Evolutionary conservation across 1,139 yeast genomes (phyloP).

Genomic region (Yamadazyma mexicana): DNA sequence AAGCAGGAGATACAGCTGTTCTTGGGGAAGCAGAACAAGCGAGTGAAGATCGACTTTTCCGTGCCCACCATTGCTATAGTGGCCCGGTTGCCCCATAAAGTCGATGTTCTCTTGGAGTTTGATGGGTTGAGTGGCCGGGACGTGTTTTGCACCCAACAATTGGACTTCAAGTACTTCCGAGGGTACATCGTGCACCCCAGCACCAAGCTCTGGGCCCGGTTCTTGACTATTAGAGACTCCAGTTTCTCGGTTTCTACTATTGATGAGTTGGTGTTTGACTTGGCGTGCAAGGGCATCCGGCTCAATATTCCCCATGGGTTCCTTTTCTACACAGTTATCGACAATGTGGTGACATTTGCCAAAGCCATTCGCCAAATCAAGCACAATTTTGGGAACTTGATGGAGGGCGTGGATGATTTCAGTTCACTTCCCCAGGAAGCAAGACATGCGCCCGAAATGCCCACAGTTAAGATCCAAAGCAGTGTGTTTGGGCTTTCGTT

Average conservation of each 20-base stretch:
- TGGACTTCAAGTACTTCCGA: constrained; percentile 39
- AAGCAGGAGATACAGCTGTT: constrained; percentile 26
- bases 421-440: constrained; percentile 36
- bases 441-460: constrained; percentile 29
- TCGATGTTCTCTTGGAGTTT: constrained; percentile 52
- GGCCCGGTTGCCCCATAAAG: constrained; percentile 49
- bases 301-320: constrained; percentile 60
- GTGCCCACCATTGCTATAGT: constrained; percentile 46
- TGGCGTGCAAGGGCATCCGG: constrained; percentile 30
- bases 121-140: constrained; percentile 36
- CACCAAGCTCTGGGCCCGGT: constrained; percentile 46
- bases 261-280: constrained; percentile 16
- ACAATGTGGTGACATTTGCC: constrained; percentile 59
- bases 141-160: constrained; percentile 26
- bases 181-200: constrained; percentile 58
- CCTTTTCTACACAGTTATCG: constrained; percentile 64
- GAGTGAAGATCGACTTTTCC: constrained; percentile 34
- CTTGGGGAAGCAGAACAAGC: constrained; percentile 22
- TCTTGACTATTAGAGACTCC: constrained; percentile 33
- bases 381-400: constrained; percentile 48
- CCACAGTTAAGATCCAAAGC: constrained; percentile 31
- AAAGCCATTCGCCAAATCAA: constrained; percentile 60
- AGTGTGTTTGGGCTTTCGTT: constrained; percentile 35
- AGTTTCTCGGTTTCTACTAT: constrained; percentile 19
- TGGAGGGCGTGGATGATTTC: constrained; percentile 35